phyloP scores from a whole-genome alignment of 2,329 filamentous ascomycete genomes.

The Scedosporium minutisporum region DNA sequence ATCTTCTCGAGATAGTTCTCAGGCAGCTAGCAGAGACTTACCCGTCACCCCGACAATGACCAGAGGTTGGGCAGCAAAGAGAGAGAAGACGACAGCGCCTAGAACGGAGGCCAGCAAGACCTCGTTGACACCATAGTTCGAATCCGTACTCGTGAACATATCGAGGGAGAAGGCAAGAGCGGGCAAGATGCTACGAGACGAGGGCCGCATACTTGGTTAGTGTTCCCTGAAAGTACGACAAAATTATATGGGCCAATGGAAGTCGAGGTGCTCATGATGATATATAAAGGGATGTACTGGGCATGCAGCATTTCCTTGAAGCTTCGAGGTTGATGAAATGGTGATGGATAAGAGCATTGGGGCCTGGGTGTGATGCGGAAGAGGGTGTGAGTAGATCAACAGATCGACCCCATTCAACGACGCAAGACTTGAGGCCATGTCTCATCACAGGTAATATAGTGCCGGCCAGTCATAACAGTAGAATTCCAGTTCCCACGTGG shows the following conservation, averaged over 20 bases:
- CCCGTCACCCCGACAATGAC: conserved; percentile 88
- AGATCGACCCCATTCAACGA: not conserved
- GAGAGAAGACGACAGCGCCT: conserved; percentile 68
- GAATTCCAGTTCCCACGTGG: not conserved
- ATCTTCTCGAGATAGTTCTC: not conserved
- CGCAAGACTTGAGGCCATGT: too few relatives aligned
- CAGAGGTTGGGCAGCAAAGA: conserved; percentile 73
- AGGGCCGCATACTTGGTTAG: not conserved
- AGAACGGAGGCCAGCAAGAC: conserved; percentile 79
- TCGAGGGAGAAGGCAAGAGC: conserved; percentile 83
- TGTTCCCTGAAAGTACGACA: too few relatives aligned
- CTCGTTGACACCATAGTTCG: conserved; percentile 84
- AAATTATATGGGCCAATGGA: too few relatives aligned
- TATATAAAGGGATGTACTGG: too few relatives aligned
- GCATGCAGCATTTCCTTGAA: too few relatives aligned
- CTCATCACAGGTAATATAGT: too few relatives aligned
- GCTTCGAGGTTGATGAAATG: too few relatives aligned
- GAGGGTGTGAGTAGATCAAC: not conserved
- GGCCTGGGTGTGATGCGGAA: not conserved
- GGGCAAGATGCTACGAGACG: conserved; percentile 59
- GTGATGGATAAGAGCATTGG: too few relatives aligned
- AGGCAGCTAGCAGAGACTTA: conserved; percentile 11
- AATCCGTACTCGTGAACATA: conserved; percentile 83
- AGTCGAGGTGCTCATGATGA: too few relatives aligned
- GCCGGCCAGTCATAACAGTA: not conserved